A percentile compares a stretch with the other conserved stretches of the same genome.
These are phyloP conservation scores for Arthrobotrys conoides DNA, from an alignment of 2,329 filamentous ascomycete species.

Conservation along the genomic window DNA sequence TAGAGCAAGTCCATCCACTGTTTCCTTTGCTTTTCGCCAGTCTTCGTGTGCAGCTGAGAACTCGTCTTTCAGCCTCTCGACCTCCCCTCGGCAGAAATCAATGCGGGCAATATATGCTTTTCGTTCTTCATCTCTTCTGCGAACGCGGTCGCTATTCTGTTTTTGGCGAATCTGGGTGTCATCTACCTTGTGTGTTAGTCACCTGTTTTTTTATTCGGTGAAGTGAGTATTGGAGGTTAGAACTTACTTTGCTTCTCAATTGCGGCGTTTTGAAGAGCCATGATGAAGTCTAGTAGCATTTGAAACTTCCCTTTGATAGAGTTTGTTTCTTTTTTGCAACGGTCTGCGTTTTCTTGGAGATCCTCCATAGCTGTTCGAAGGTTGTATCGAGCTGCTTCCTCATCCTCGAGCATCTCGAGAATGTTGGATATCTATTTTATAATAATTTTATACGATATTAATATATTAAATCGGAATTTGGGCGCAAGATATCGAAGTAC, in stretches of 20 bases:
- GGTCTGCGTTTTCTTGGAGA: slow-evolving; percentile 42
- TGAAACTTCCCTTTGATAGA: slow-evolving; percentile 42
- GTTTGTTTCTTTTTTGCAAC: slow-evolving; percentile 29
- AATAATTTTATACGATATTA: background rate
- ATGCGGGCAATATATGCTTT: slow-evolving; percentile 19
- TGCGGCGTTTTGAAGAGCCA: slow-evolving; percentile 39
- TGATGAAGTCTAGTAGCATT: slow-evolving; percentile 36
- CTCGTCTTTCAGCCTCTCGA: background rate
- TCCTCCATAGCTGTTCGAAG: slow-evolving; percentile 43
- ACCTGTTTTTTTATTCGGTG: background rate
- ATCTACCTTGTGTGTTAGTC: slow-evolving; percentile 5
- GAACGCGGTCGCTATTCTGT: slow-evolving; percentile 10
- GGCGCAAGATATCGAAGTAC: background rate
- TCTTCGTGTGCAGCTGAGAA: background rate
- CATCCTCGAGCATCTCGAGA: slow-evolving; percentile 48
- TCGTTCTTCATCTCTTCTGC: slow-evolving; percentile 29
- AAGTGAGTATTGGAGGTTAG: background rate
- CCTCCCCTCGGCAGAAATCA: slow-evolving; percentile 22
- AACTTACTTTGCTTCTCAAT: slow-evolving; percentile 34
- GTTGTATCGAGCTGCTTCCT: slow-evolving; percentile 39
- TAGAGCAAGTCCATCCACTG: background rate
- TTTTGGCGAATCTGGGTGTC: slow-evolving; percentile 25
- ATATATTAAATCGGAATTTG: background rate
- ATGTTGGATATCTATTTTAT: slow-evolving; percentile 36
- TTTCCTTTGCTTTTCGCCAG: background rate